phyloP scores from a whole-genome alignment of 208 protist species.

The Acanthamoeba healyi region DNA sequence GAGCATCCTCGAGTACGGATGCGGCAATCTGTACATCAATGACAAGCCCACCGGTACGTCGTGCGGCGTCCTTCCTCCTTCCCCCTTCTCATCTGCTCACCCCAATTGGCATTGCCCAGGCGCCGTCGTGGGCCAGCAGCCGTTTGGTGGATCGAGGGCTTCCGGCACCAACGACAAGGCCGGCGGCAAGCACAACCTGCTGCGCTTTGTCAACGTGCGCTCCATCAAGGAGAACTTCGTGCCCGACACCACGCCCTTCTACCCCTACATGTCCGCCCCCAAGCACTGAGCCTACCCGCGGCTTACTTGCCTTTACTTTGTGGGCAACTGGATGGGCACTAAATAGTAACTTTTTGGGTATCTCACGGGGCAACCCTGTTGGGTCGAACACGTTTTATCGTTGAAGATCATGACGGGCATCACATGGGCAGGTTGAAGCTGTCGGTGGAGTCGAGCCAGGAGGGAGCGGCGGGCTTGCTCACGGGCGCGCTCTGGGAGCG shows the following conservation, averaged over 20 bases:
- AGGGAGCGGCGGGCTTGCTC: no score
- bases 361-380: no score
- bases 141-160: conserved; percentile 92
- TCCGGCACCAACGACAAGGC: conserved; percentile 98
- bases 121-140: conserved; percentile 98
- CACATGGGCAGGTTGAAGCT: no score
- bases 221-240: conserved; percentile 98
- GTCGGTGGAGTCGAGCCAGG: no score
- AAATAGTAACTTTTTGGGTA: no score
- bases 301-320: no score
- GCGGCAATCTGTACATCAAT: conserved; percentile 99
- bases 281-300: conserved; percentile 19
- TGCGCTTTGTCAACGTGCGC: conserved; percentile 91
- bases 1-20: conserved; percentile 83
- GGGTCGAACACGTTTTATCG: no score
- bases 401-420: no score
- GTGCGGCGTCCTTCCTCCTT: not conserved
- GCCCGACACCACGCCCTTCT: conserved; percentile 92
- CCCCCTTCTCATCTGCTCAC: no score
- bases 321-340: no score
- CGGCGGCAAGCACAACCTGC: conserved; percentile 94
- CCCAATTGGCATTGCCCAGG: conserved; percentile 81
- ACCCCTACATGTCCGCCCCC: conserved; percentile 90
- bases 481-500: no score
- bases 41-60: conserved; percentile 94